Percentiles rank a stretch among this genome's conserved stretches.
Conservation (phyloP, 2,329 filamentous ascomycete species). For the Hypoxylon sp. region DNA sequence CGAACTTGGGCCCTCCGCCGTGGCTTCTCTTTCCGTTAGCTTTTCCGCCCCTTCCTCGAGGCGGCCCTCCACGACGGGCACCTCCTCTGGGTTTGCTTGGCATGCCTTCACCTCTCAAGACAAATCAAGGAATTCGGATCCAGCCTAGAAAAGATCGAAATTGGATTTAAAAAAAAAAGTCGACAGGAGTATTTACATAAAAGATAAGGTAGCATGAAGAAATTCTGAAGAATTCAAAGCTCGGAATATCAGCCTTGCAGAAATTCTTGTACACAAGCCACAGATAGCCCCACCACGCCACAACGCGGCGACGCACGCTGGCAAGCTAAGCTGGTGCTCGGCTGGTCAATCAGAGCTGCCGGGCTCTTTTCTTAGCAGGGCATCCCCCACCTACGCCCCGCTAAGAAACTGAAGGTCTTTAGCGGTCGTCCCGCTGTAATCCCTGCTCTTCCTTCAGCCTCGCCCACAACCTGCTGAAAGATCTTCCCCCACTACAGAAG, state of each 20-base stretch:
- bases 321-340: too few relatives aligned
- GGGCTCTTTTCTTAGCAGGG: too few relatives aligned
- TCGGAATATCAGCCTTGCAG: conserved; percentile 29
- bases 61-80: conserved; percentile 35
- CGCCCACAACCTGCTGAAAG: conserved; percentile 31
- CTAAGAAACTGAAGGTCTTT: too few relatives aligned
- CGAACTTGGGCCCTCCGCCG: conserved; percentile 51
- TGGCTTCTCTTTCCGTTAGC: conserved; percentile 39
- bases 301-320: too few relatives aligned
- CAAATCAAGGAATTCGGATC: not conserved
- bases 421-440: conserved; percentile 3
- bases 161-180: not conserved
- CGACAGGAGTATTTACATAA: not conserved
- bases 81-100: conserved; percentile 35
- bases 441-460: conserved; percentile 24
- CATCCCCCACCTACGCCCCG: too few relatives aligned
- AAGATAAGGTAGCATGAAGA: too few relatives aligned
- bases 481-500: conserved; percentile 36
- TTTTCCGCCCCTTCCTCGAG: conserved; percentile 37
- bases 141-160: not conserved
- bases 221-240: conserved; percentile 18
- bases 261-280: conserved; percentile 30
- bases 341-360: too few relatives aligned
- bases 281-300: not conserved
- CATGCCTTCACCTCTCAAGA: conserved; percentile 22